These are phyloP conservation scores for Cardamine chenopodiifolia DNA, from an alignment of 345 rosid species.

Conservation along the genomic window DNA sequence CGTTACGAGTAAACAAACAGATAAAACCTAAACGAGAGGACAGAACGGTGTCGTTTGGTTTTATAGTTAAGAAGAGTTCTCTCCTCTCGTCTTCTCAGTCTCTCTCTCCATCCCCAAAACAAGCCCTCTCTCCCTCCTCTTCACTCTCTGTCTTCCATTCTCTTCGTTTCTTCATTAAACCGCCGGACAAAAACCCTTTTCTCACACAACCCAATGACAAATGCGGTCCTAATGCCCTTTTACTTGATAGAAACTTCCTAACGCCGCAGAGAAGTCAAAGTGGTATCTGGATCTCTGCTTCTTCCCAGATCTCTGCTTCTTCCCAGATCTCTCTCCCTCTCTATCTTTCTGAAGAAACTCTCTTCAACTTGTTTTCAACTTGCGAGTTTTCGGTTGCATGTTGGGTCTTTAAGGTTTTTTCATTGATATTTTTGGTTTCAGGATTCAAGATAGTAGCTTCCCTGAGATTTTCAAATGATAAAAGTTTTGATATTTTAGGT, in stretches of 20 bases:
- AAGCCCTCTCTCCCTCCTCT: constrained; percentile 31
- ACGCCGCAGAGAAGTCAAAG: constrained; percentile 29
- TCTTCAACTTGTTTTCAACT: constrained; percentile 7
- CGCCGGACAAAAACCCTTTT: constrained; percentile 29
- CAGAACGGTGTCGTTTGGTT: constrained; percentile 33
- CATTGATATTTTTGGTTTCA: constrained; percentile 30
- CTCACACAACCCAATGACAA: neutral
- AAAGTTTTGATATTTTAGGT: constrained; percentile 38
- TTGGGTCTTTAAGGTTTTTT: constrained; percentile 13
- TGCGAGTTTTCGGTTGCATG: constrained; percentile 37
- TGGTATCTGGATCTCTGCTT: constrained; percentile 36
- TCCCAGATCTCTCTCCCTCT: neutral
- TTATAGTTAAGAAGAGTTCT: constrained; percentile 16
- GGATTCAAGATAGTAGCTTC: constrained; percentile 34
- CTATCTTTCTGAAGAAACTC: constrained; percentile 5
- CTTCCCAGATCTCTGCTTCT: constrained; percentile 42
- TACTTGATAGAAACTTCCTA: neutral
- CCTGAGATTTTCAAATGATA: constrained; percentile 23
- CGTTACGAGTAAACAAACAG: neutral
- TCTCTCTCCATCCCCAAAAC: constrained; percentile 27
- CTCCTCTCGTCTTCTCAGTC: constrained; percentile 2
- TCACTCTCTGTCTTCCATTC: constrained; percentile 19
- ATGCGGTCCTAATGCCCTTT: constrained; percentile 18
- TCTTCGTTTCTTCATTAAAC: constrained; percentile 26
- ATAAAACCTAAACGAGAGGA: constrained; percentile 24